phyloP scores from a whole-genome alignment of 1,139 yeast species.

The Scheffersomyces quercinus region DNA sequence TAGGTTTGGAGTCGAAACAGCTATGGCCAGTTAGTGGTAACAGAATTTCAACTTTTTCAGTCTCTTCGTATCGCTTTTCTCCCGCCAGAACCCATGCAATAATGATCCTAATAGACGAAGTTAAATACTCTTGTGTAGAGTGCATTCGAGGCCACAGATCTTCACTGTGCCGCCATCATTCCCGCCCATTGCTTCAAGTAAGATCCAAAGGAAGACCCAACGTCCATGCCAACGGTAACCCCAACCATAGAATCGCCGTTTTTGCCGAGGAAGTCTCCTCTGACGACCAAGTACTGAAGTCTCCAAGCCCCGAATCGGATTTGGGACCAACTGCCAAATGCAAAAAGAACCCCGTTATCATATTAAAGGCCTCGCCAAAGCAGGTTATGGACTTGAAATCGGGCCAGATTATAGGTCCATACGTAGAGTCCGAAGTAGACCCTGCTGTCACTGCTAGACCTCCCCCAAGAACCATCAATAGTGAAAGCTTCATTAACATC shows the following conservation, averaged over 20 bases:
- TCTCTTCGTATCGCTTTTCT: too few species aligned
- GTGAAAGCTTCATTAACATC: constrained; percentile 38
- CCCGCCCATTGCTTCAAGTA: constrained; percentile 81
- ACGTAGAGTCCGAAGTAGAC: constrained; percentile 19
- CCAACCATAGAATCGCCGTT: constrained; percentile 58
- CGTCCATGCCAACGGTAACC: constrained; percentile 45
- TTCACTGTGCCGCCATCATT: constrained; percentile 79
- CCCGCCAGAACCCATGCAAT: neutral
- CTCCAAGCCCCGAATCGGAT: neutral
- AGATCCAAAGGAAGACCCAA: constrained; percentile 84
- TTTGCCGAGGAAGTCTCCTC: constrained; percentile 50
- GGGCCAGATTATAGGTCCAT: constrained; percentile 47
- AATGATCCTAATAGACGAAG: constrained; percentile 85
- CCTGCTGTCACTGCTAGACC: constrained; percentile 13
- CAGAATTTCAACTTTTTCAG: too few species aligned
- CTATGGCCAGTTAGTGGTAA: too few species aligned
- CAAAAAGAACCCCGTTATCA: constrained; percentile 35
- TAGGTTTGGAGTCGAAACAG: too few species aligned
- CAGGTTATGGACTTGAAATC: constrained; percentile 51
- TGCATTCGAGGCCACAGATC: constrained; percentile 95
- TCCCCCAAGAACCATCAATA: constrained; percentile 27
- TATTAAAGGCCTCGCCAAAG: constrained; percentile 48
- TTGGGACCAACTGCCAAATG: constrained; percentile 6
- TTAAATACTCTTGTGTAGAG: constrained; percentile 84
- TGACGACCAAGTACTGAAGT: constrained; percentile 5